Percentiles rank a stretch among this genome's conserved stretches.
Conservation (phyloP, 257 asterid genomes). For the Haberlea rhodopensis region DNA sequence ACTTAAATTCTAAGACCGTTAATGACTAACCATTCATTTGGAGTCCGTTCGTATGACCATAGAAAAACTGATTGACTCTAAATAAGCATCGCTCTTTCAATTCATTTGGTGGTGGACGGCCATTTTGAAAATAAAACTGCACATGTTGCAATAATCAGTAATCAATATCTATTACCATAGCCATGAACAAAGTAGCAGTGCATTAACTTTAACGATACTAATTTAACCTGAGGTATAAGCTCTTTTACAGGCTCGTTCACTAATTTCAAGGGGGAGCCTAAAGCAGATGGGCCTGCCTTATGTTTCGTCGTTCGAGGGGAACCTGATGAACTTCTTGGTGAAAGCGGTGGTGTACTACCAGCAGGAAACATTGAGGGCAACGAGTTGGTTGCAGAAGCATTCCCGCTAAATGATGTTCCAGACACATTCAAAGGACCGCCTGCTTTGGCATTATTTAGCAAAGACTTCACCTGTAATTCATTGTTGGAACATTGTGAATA, state of each 20-base stretch:
- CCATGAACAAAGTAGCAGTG: constrained; percentile 16
- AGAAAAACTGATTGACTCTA: constrained; percentile 93
- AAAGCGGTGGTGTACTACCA: constrained; percentile 99
- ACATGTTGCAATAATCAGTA: constrained; percentile 26
- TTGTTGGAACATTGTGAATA: constrained; percentile 22
- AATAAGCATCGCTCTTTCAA: constrained; percentile 87
- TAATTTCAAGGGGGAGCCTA: constrained; percentile 82
- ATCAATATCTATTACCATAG: constrained; percentile 17
- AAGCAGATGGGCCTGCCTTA: constrained; percentile 77
- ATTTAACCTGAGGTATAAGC: constrained; percentile 86
- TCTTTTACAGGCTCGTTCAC: constrained; percentile 87
- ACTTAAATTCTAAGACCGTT: constrained; percentile 12
- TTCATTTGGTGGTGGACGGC: constrained; percentile 91
- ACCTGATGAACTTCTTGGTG: constrained; percentile 96
- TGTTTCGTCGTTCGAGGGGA: constrained; percentile 91
- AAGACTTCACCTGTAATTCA: constrained; percentile 72
- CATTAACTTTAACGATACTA: constrained; percentile 15
- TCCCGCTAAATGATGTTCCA: constrained; percentile 58
- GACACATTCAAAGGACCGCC: constrained; percentile 68
- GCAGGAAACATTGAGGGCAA: constrained; percentile 98
- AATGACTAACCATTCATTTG: constrained; percentile 74
- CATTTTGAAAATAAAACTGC: constrained; percentile 95
- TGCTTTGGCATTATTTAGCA: constrained; percentile 79
- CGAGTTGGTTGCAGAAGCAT: constrained; percentile 63
- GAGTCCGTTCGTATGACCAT: constrained; percentile 86